A percentile compares a stretch with the other conserved stretches of the same genome.
Evolutionary conservation across 768 basidiomycete genomes (phyloP).

Genomic region (Pulveroboletus frians): DNA sequence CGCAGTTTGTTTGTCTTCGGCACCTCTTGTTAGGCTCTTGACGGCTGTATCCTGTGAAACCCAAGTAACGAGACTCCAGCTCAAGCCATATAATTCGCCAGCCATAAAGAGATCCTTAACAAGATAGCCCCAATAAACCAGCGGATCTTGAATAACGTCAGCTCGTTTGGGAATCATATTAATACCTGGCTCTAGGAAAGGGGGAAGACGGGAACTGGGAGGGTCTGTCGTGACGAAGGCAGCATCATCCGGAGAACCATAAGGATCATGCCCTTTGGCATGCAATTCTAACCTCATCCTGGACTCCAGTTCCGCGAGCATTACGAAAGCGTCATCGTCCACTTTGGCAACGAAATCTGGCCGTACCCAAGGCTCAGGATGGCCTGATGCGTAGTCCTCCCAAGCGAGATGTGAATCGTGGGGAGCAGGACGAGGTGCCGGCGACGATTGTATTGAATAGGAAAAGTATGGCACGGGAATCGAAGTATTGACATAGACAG

Average conservation of each 20-base stretch:
- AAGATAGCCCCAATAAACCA: conserved; percentile 87
- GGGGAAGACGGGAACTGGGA: background rate
- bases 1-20: conserved; percentile 91
- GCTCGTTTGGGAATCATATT: conserved; percentile 6
- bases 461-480: conserved; percentile 47
- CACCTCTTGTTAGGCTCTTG: conserved; percentile 64
- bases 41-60: conserved; percentile 70
- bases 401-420: conserved; percentile 66
- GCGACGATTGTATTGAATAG: conserved; percentile 55
- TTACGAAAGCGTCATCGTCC: conserved; percentile 93
- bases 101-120: conserved; percentile 94
- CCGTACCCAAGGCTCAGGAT: conserved; percentile 63
- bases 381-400: conserved; percentile 40
- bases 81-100: conserved; percentile 88
- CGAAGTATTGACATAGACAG: conserved; percentile 52
- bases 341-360: conserved; percentile 93
- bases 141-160: conserved; percentile 45
- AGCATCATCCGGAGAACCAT: conserved; percentile 11
- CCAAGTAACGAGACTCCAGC: conserved; percentile 85
- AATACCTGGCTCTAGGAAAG: background rate
- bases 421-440: conserved; percentile 57
- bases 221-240: conserved; percentile 3
- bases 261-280: conserved; percentile 29
- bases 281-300: conserved; percentile 76
- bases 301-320: conserved; percentile 92